Percentiles rank a stretch among this genome's conserved stretches.
phyloP scores from a whole-genome alignment of 2,329 filamentous ascomycete genomes.

The Ascochyta viciae-villosae region DNA sequence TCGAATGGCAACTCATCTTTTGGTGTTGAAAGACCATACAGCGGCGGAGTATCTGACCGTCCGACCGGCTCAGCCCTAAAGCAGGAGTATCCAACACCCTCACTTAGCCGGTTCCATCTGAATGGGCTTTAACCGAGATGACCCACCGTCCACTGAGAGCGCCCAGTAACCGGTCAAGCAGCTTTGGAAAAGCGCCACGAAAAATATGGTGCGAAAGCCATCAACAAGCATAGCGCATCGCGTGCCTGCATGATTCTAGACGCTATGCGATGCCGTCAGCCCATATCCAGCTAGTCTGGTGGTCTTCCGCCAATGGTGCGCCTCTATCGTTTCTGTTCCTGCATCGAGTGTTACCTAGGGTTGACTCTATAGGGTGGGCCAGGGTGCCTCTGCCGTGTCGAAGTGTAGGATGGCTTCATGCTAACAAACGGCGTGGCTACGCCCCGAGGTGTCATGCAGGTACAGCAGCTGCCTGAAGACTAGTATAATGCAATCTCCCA shows the following conservation, averaged over 20 bases:
- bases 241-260: constrained; percentile 19
- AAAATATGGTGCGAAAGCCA: constrained; percentile 23
- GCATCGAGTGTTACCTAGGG: constrained; percentile 20
- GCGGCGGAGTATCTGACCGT: constrained; percentile 27
- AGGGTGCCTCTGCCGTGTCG: constrained; percentile 20
- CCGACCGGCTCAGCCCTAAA: constrained; percentile 19
- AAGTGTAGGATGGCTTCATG: constrained; percentile 33
- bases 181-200: constrained; percentile 25
- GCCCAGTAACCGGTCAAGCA: constrained; percentile 32
- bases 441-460: constrained; percentile 36
- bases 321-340: constrained; percentile 27
- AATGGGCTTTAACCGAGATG: constrained; percentile 35
- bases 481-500: constrained; percentile 39
- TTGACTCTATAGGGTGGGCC: constrained; percentile 15
- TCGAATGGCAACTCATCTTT: neutral
- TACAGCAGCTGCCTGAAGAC: constrained; percentile 27
- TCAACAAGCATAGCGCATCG: constrained; percentile 29
- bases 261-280: constrained; percentile 24
- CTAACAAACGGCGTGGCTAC: constrained; percentile 28
- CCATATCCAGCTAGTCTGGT: constrained; percentile 25
- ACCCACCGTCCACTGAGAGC: constrained; percentile 15
- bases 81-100: constrained; percentile 1
- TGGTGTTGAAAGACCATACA: neutral
- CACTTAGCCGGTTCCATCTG: constrained; percentile 1
- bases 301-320: constrained; percentile 22